Base-by-base conservation (phyloP, 1,284 basidiomycete genomes). In the Amylostereum areolatum region DNA sequence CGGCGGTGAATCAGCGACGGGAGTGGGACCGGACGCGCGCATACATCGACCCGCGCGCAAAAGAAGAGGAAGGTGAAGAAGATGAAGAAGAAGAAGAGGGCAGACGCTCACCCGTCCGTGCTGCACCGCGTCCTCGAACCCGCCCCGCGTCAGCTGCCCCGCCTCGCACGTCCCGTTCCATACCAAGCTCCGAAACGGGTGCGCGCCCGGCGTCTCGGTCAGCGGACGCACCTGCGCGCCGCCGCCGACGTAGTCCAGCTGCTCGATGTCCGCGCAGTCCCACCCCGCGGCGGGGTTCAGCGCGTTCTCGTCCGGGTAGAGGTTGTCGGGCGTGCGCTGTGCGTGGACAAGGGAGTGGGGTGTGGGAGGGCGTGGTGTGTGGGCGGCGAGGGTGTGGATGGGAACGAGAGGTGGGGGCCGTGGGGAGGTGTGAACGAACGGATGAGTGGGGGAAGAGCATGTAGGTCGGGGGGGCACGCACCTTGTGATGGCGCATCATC, bases 91-190 rank as follows among this genome's bases (percentile, higher is more conserved):
- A 46, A 27, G 3, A 3, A 12, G 8, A 6, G 2, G 47, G 53
- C 51, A 18, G 33, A 28, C 31, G 25, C 50, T 8, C 33, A 73
- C 75, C 65, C 71, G 59, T 10, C 78, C 78, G 53, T 81, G 79
- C 42, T 62, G 59, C 43, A 74, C 58, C 6, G 74, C 66, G 50
- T 80, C 78, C 28, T 70, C 60, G 18, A 79, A 58, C 1, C 78
- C 78, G 24, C 61, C 76, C 1, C 62, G 59, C 1, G 78, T 80
- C 34, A 80, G 65, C 55, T 78, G 77, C 28, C 79, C 79, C 11
- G 66, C 53, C 55, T 79, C 75, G 57, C 78, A 80, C 2, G 72
- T 75, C 4, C 78, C 79, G 36, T 72, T 66, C 78, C 78, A 80
- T n/a, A 81, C 67, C 47, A 67, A 63, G n/a, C 58, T 60, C 29